These are phyloP conservation scores for Acacia concinna DNA, from an alignment of 331 rosid species.

Conservation along the genomic window DNA sequence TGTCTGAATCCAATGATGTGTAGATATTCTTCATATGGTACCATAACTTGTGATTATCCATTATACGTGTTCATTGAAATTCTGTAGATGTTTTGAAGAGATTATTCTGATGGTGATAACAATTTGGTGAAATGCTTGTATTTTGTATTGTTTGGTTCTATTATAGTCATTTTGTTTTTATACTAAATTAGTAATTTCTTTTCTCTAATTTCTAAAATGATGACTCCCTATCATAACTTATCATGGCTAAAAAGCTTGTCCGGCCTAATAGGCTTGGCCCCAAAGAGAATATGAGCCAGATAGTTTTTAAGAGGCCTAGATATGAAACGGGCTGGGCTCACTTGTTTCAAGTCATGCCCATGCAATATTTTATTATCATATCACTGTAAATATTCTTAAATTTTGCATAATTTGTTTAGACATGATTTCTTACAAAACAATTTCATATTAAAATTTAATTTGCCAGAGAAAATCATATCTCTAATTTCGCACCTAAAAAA, in stretches of 20 bases:
- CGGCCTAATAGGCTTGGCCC: neutral
- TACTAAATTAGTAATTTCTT: neutral
- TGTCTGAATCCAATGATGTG: neutral
- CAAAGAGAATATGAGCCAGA: neutral
- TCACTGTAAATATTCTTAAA: neutral
- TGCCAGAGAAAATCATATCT: neutral
- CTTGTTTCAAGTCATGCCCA: neutral
- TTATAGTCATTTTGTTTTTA: neutral
- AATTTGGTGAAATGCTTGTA: conserved; percentile 8
- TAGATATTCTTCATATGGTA: conserved; percentile 1
- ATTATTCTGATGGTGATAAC: neutral
- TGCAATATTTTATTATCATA: neutral
- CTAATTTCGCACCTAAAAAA: neutral
- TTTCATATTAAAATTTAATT: neutral
- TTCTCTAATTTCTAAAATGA: conserved; percentile 14
- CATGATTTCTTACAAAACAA: neutral
- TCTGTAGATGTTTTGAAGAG: conserved; percentile 1
- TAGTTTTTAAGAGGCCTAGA: neutral
- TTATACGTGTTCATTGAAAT: neutral
- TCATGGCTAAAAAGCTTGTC: neutral
- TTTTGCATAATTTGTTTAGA: neutral
- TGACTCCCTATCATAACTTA: neutral
- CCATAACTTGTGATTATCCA: conserved; percentile 1
- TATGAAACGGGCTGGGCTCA: neutral
- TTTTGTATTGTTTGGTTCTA: conserved; percentile 8